A percentile compares a stretch with the other conserved stretches of the same genome.
phyloP scores from a whole-genome alignment of 2,329 filamentous ascomycete species.

The Purpureocillium takamizusanense region DNA sequence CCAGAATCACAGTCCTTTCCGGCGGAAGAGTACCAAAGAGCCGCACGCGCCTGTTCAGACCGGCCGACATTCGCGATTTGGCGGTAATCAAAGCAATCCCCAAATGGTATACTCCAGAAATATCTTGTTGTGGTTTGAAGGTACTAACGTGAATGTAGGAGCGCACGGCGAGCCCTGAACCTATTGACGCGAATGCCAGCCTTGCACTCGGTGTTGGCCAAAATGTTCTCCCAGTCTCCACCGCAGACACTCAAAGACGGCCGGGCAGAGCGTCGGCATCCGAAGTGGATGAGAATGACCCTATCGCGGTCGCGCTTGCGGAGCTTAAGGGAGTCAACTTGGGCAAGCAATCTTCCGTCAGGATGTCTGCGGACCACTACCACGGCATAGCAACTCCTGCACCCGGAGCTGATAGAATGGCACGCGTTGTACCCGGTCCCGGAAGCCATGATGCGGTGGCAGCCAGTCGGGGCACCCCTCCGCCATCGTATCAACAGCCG shows the following conservation, averaged over 20 bases:
- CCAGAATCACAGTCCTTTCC: constrained; percentile 85
- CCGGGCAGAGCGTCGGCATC: constrained; percentile 19
- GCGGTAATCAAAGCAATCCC: constrained; percentile 13
- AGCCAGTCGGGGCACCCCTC: constrained; percentile 65
- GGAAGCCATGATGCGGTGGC: constrained; percentile 36
- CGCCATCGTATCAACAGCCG: constrained; percentile 71
- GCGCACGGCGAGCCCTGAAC: constrained; percentile 61
- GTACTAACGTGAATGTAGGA: constrained; percentile 17
- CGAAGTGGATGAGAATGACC: constrained; percentile 60
- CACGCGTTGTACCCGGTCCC: constrained; percentile 50
- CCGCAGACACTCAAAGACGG: constrained; percentile 52
- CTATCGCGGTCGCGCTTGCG: constrained; percentile 84
- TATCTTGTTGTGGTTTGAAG: too few relatives aligned
- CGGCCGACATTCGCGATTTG: constrained; percentile 54
- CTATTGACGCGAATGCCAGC: constrained; percentile 84
- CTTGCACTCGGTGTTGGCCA: constrained; percentile 91
- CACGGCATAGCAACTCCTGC: constrained; percentile 85
- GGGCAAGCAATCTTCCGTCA: constrained; percentile 66
- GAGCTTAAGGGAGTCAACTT: constrained; percentile 78
- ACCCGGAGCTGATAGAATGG: constrained; percentile 36
- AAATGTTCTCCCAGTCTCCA: constrained; percentile 89
- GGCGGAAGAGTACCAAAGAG: constrained; percentile 83
- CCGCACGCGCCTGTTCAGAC: constrained; percentile 27
- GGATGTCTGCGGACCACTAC: constrained; percentile 94
- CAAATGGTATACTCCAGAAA: constrained; percentile 2